Evolutionary conservation across 2,329 filamentous ascomycete species (phyloP).

Genomic region (Neurospora crassa): DNA sequence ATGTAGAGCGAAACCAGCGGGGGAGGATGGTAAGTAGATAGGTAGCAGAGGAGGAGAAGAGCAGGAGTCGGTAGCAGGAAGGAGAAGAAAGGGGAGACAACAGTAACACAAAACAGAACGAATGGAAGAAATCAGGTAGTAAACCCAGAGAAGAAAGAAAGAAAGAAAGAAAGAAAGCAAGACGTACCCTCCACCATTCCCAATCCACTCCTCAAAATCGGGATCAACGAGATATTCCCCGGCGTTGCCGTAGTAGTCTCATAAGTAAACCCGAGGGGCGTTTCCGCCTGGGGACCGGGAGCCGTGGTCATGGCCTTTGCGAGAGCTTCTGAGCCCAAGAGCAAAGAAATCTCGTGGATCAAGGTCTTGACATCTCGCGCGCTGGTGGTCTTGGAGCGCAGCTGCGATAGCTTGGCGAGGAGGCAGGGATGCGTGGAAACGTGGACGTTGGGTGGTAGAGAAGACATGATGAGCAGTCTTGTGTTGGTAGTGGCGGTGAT

Average conservation of each 20-base stretch:
- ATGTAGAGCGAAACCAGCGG: too few species aligned
- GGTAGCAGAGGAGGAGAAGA: background rate
- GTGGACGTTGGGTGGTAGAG: conserved; percentile 55
- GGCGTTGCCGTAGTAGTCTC: conserved; percentile 54
- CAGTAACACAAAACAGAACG: background rate
- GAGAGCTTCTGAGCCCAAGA: conserved; percentile 76
- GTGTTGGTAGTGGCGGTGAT: background rate
- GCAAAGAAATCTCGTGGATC: conserved; percentile 76
- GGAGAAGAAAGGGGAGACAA: background rate
- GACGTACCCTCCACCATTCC: conserved; percentile 74
- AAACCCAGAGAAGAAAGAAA: background rate
- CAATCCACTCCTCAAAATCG: conserved; percentile 84
- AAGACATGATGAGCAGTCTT: background rate
- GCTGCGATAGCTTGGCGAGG: conserved; percentile 77
- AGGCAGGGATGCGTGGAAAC: conserved; percentile 81
- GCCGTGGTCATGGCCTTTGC: conserved; percentile 48
- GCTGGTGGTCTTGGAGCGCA: conserved; percentile 62
- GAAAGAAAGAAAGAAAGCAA: background rate
- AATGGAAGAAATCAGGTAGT: too few species aligned
- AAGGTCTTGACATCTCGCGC: conserved; percentile 71
- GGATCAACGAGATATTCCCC: conserved; percentile 67
- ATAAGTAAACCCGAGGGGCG: conserved; percentile 71
- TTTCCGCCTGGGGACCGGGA: conserved; percentile 59
- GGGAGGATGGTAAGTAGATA: too few species aligned
- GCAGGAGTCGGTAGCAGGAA: background rate